Evolutionary conservation across 2,329 filamentous ascomycete genomes (phyloP), one percentile per base, ranked within the genome.

Genomic region (Rasamsonia emersonii): DNA sequence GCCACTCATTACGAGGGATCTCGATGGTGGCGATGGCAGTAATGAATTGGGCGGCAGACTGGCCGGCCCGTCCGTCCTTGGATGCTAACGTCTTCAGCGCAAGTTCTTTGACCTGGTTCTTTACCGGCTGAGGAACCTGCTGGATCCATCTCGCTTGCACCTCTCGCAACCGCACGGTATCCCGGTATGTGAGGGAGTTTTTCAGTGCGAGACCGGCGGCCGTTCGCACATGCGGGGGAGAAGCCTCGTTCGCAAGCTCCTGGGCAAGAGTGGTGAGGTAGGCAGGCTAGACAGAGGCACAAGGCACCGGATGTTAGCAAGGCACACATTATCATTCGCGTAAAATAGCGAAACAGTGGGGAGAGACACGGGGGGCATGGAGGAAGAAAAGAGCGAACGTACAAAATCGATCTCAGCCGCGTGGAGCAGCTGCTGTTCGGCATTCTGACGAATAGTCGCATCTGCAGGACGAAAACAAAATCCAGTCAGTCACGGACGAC

Each of bases 341-440:
- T n/a, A n/a, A 13, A 26, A 7, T 7, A 26, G 9, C 7, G 54
- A 36, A 56, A 42, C 23, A 25, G 30, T 27, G 29, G 10, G 23
- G 28, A 25, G 16, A 17, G 16, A 17, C 14, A 35, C 35, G 36
- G 24, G 46, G 31, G 41, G 46, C 44, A 43, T 46, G 46, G 42
- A 35, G 26, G 45, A 58, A 65, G 55, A 29, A 35, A 40, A 43
- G 41, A 47, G 46, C 44, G 35, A 44, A 64, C 79, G 55, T 79
- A 98, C 91, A 63, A 96, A 98, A 70, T 98, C 89, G 58, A 79
- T 81, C 64, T 94, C 86, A 46, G 89, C 84, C 53, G 91, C 91
- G 65, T 91, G 84, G 51, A 73, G 77, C 50, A 98, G 84, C 69
- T 95, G 88, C 64, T 91, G 81, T 70, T 98, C 91, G 50, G 91